Conservation (phyloP, 2,329 filamentous ascomycete genomes). For the Phaeosphaeriaceae sp. region DNA sequence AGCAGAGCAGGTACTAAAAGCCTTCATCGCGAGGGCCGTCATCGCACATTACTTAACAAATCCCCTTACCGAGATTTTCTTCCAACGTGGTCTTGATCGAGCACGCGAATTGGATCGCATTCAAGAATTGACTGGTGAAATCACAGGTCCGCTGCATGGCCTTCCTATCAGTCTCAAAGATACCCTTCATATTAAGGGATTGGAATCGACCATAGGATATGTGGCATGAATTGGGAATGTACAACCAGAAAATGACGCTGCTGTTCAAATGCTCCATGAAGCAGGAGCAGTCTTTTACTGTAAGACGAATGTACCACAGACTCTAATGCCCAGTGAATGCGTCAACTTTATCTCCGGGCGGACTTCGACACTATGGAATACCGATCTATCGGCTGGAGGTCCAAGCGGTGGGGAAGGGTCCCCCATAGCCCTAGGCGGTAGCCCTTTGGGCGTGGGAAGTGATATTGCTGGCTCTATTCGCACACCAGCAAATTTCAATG, state of each 20-base stretch:
- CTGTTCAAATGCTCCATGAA: background rate
- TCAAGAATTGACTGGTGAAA: slow-evolving; percentile 28
- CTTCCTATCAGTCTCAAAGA: slow-evolving; percentile 53
- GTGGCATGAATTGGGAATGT: slow-evolving; percentile 50
- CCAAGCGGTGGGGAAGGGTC: slow-evolving; percentile 65
- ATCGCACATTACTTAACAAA: too few species aligned
- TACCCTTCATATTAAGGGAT: slow-evolving; percentile 50
- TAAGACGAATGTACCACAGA: slow-evolving; percentile 63
- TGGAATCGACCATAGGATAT: slow-evolving; percentile 60
- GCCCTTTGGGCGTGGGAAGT: slow-evolving; percentile 62
- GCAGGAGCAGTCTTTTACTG: slow-evolving; percentile 61
- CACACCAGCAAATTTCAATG: slow-evolving; percentile 64
- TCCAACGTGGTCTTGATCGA: too few species aligned
- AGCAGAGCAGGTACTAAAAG: too few species aligned
- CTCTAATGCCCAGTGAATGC: slow-evolving; percentile 61
- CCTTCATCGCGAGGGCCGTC: too few species aligned
- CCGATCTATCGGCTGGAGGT: slow-evolving; percentile 58
- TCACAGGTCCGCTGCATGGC: slow-evolving; percentile 51
- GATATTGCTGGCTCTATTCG: slow-evolving; percentile 62
- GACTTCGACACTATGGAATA: slow-evolving; percentile 62
- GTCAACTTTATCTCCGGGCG: slow-evolving; percentile 57
- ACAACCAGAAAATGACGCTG: slow-evolving; percentile 34
- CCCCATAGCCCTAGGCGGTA: slow-evolving; percentile 58
- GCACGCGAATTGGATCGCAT: slow-evolving; percentile 39
- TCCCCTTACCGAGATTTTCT: too few species aligned